A percentile compares a stretch with the other conserved stretches of the same genome.
These are phyloP conservation scores for Kitagawia praeruptora DNA, from an alignment of 129 eudicot genomes.

Conservation along the genomic window DNA sequence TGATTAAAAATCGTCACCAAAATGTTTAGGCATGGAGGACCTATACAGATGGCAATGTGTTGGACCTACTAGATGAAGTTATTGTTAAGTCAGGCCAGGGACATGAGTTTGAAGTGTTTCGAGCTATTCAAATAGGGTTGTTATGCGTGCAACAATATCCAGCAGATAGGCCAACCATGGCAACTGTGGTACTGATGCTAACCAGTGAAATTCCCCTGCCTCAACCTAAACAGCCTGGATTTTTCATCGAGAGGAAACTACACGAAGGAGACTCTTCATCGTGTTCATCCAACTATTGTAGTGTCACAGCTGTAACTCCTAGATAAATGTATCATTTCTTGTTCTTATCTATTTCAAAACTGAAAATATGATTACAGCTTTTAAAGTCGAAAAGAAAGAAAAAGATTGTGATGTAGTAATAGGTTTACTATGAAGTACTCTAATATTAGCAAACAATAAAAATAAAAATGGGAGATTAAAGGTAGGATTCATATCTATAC, in stretches of 20 bases:
- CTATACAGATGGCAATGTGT: constrained; percentile 7
- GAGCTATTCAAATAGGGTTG: constrained; percentile 25
- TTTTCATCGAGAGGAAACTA: constrained; percentile 13
- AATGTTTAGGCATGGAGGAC: constrained; percentile 18
- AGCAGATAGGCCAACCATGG: constrained; percentile 38
- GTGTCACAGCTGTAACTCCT: not conserved
- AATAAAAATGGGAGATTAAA: no score
- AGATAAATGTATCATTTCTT: not conserved
- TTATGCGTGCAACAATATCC: constrained; percentile 41
- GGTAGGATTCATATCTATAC: no score
- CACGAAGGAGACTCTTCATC: not conserved
- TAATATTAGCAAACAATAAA: no score
- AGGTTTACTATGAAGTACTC: no score
- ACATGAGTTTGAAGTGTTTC: constrained; percentile 4
- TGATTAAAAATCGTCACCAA: not conserved
- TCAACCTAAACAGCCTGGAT: constrained; percentile 27
- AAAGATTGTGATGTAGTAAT: no score
- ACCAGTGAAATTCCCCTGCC: constrained; percentile 29
- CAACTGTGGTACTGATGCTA: constrained; percentile 37
- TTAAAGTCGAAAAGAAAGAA: no score
- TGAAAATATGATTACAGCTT: no score
- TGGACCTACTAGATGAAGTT: constrained; percentile 9
- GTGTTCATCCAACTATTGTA: constrained; percentile 2
- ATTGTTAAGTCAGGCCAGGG: not conserved
- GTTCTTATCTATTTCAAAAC: not conserved